Base-by-base conservation (phyloP, 2,329 filamentous ascomycete genomes). In the Fusarium verticillioides region DNA sequence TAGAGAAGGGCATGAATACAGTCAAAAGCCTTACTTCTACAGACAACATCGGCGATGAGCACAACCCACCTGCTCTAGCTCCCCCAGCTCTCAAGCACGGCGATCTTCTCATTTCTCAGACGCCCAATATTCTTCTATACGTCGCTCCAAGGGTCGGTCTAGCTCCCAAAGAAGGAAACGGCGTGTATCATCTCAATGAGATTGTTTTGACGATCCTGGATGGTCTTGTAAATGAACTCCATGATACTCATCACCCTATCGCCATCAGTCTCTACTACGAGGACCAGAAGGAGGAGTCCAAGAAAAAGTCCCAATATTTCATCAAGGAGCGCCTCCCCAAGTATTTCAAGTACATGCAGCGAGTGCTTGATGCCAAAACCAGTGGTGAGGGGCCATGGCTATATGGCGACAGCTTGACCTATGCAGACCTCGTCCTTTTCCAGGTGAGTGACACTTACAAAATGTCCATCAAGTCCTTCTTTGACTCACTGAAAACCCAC, bases 221-320 rank as follows among this genome's bases (percentile, higher is more conserved):
- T 76, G 88, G 88, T 2, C 81, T 95, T 52, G 89, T 88, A 77
- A 90, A 92, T 73, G 93, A 95, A 82, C 81, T 89, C 2, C 93
- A 95, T 79, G 92, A 95, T 75, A 90, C 89, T 32, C 93, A 96
- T 79, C 93, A 96, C 77, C 93, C 93, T 2, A 83, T 94, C 58
- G 86, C 88, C 4, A 78, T 83, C 0, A 78, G 80, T 3, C 79
- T 87, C 9, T 92, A 91, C 79, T 96, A 95, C 76, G 92, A 94
- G 77, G 92, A 95, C 32, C 93, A 96, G 82, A 94, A 92, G 79
- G 83, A 85, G 1, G 93, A 94, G 79, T 85, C 90, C 21, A 82
- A 90, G 77, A 85, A 84, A 66, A 88, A 86, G 69, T 86, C 88
- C 13, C 83, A 83, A 46, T 86, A 90, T 62, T 94, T 91, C 65